Evolutionary conservation across 495 filamentous ascomycete species (phyloP).

Genomic region (Podospora bellae-mahoneyi): DNA sequence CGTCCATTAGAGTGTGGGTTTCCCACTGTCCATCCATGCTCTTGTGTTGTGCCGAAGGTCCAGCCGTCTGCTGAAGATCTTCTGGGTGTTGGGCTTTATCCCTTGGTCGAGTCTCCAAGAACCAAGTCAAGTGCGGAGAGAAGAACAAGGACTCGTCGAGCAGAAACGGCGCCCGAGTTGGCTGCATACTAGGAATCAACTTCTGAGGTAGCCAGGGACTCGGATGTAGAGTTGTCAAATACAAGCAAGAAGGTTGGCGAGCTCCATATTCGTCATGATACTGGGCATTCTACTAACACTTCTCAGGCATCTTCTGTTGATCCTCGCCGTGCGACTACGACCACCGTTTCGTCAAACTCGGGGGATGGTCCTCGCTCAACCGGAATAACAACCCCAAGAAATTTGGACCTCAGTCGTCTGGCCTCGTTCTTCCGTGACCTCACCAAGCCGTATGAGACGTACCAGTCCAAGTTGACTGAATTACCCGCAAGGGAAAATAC

Average conservation of each 20-base stretch:
- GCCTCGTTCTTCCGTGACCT: conserved; percentile 27
- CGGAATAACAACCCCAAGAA: conserved; percentile 11
- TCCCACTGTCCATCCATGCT: conserved; percentile 3
- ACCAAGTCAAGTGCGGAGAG: not conserved
- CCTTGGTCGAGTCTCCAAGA: conserved; percentile 1
- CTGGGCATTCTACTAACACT: not conserved
- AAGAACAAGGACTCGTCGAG: conserved; percentile 4
- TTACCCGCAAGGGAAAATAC: conserved; percentile 10
- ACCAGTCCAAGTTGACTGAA: conserved; percentile 23
- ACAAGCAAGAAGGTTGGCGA: not conserved
- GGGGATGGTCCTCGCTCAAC: not conserved
- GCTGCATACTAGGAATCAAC: conserved; percentile 27
- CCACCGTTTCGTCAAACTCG: not conserved
- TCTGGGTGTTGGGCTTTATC: not conserved
- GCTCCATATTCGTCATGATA: not conserved
- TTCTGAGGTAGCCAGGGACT: not conserved
- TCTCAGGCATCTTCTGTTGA: not conserved
- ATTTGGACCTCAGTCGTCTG: conserved; percentile 18
- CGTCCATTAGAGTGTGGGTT: not conserved
- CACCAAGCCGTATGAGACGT: conserved; percentile 21
- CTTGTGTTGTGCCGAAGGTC: conserved; percentile 11
- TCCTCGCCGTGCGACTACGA: conserved; percentile 1
- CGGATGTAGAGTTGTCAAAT: not conserved
- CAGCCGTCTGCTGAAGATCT: conserved; percentile 10
- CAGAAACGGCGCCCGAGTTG: conserved; percentile 21